A percentile compares a stretch with the other conserved stretches of the same genome.
phyloP scores from a whole-genome alignment of 2,329 filamentous ascomycete genomes.

The Didymellaceae sp. region DNA sequence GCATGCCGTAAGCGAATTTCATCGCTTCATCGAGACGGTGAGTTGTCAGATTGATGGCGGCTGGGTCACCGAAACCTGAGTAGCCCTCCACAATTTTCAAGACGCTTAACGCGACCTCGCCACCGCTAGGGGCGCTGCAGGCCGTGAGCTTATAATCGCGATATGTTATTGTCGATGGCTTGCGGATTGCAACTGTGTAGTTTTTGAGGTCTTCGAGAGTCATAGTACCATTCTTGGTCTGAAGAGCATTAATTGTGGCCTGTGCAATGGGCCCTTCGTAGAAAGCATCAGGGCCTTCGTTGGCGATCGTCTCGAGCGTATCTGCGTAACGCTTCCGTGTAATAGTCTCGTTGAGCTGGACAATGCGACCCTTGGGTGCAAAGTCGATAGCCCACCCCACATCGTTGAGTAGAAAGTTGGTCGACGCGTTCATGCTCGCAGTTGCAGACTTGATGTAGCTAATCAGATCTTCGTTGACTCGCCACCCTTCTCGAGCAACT shows the following conservation, averaged over 20 bases:
- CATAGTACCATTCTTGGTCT: conserved; percentile 79
- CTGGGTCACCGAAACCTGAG: conserved; percentile 63
- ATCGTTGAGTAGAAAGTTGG: conserved; percentile 76
- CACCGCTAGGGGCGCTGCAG: conserved; percentile 77
- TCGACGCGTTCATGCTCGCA: conserved; percentile 30
- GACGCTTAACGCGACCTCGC: conserved; percentile 74
- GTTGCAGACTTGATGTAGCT: conserved; percentile 69
- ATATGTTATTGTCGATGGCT: conserved; percentile 61
- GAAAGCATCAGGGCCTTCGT: conserved; percentile 74
- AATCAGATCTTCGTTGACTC: conserved; percentile 74
- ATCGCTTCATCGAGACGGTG: conserved; percentile 89
- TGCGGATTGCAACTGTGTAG: conserved; percentile 72
- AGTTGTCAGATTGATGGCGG: conserved; percentile 69
- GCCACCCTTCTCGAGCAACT: conserved; percentile 66
- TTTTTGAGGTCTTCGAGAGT: conserved; percentile 76
- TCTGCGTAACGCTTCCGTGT: conserved; percentile 81
- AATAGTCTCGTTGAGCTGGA: conserved; percentile 77
- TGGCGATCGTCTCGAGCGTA: conserved; percentile 78
- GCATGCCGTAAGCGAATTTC: conserved; percentile 81
- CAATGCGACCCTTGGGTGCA: conserved; percentile 77
- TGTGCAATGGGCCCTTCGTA: conserved; percentile 76
- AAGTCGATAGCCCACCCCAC: conserved; percentile 87
- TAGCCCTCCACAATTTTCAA: conserved; percentile 87
- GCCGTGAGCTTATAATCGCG: conserved; percentile 73
- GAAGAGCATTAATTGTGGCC: conserved; percentile 73